Evolutionary conservation across 2,329 filamentous ascomycete genomes (phyloP).

Genomic region (Hypocrella siamensis): DNA sequence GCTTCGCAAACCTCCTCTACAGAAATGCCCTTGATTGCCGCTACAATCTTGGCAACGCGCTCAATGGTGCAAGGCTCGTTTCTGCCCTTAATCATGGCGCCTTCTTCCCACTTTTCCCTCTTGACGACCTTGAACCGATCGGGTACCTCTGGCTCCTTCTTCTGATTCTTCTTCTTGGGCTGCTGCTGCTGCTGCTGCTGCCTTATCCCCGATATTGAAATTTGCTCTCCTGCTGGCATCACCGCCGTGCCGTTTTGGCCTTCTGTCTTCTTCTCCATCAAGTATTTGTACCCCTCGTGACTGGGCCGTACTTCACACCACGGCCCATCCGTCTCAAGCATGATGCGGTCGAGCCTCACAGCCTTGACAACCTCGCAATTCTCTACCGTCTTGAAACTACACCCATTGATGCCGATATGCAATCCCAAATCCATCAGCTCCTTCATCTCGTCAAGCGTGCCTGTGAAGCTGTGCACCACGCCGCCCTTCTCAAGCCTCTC

Average conservation of each 20-base stretch:
- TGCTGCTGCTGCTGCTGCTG: conserved; percentile 12
- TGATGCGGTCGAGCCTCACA: conserved; percentile 63
- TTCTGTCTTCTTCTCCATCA: conserved; percentile 25
- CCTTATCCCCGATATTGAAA: background rate
- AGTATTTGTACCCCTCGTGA: conserved; percentile 68
- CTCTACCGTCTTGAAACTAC: conserved; percentile 85
- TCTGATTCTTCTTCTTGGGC: conserved; percentile 30
- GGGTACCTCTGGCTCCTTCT: conserved; percentile 50
- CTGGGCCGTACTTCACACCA: conserved; percentile 92
- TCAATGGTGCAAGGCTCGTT: conserved; percentile 87
- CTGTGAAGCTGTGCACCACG: conserved; percentile 91
- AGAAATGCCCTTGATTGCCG: conserved; percentile 63
- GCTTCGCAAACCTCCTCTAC: conserved; percentile 76
- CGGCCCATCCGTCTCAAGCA: conserved; percentile 93
- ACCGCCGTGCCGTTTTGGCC: background rate
- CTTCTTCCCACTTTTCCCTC: conserved; percentile 87
- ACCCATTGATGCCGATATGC: conserved; percentile 91
- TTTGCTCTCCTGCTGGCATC: background rate
- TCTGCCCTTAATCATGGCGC: conserved; percentile 80
- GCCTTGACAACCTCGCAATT: conserved; percentile 74
- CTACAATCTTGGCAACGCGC: conserved; percentile 76
- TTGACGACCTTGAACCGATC: conserved; percentile 71
- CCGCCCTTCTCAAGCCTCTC: conserved; percentile 57
- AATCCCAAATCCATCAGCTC: conserved; percentile 67
- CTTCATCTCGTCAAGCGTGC: conserved; percentile 69